Conservation (phyloP, 371 early-diverging fungal species). For the Saksenaea oblongispora region DNA sequence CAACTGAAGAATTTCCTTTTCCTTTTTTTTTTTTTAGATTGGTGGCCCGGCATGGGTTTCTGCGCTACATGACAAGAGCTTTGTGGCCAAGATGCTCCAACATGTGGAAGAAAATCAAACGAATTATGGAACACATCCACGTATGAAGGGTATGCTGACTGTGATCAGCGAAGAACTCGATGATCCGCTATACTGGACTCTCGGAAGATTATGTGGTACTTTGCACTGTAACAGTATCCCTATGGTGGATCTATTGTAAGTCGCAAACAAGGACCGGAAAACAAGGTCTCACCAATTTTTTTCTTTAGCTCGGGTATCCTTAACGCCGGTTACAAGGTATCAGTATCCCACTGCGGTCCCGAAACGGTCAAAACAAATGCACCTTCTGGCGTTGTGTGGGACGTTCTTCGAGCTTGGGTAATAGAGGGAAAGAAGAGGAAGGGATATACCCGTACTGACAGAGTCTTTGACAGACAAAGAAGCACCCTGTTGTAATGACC, state of each 20-base stretch:
- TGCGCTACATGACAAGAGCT: conserved; percentile 80
- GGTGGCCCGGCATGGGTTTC: conserved; percentile 97
- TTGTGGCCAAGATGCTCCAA: conserved; percentile 74
- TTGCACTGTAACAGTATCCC: conserved; percentile 67
- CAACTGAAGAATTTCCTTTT: not conserved
- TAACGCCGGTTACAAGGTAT: conserved; percentile 91
- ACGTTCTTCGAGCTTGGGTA: conserved; percentile 82
- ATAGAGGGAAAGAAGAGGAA: not conserved
- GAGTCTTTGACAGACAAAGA: conserved; percentile 38
- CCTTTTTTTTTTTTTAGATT: conserved; percentile 47
- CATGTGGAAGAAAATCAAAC: conserved; percentile 60
- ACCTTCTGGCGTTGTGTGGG: conserved; percentile 90
- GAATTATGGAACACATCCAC: conserved; percentile 72
- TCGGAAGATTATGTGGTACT: conserved; percentile 62
- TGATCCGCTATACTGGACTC: conserved; percentile 81
- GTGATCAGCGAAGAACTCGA: conserved; percentile 88
- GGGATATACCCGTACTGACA: not conserved
- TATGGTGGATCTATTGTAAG: conserved; percentile 42
- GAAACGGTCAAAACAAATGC: conserved; percentile 97
- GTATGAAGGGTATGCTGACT: conserved; percentile 96
- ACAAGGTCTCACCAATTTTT: not conserved
- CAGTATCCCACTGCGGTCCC: conserved; percentile 86
- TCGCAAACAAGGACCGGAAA: not conserved
- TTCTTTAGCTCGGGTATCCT: conserved; percentile 83
- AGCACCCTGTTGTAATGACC: conserved; percentile 67